phyloP scores from a whole-genome alignment of 257 asterid genomes.

The Jacaranda mimosifolia region DNA sequence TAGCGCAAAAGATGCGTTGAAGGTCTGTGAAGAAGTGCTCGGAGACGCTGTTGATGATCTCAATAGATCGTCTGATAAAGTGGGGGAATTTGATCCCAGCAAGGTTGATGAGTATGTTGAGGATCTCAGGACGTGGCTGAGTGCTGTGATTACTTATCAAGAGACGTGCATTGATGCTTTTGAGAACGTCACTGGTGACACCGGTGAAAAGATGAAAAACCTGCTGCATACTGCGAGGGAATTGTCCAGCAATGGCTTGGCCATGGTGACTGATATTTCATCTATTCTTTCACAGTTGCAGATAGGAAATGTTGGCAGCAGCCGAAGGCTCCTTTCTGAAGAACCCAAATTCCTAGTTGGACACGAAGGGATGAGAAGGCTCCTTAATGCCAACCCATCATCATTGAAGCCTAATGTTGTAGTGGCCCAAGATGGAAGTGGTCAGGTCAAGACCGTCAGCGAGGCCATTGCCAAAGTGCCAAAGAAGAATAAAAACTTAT shows the following conservation, averaged over 20 bases:
- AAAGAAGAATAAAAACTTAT: slow-evolving; percentile 29
- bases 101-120: slow-evolving; percentile 40
- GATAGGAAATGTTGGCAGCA: slow-evolving; percentile 23
- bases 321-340: slow-evolving; percentile 43
- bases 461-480: slow-evolving; percentile 58
- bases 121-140: slow-evolving; percentile 69
- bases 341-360: background rate
- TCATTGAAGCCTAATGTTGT: slow-evolving; percentile 39
- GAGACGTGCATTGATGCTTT: slow-evolving; percentile 81
- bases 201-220: slow-evolving; percentile 69
- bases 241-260: too few relatives aligned
- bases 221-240: slow-evolving; percentile 49
- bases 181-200: slow-evolving; percentile 56
- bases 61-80: slow-evolving; percentile 41
- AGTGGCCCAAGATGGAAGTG: slow-evolving; percentile 75
- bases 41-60: slow-evolving; percentile 64
- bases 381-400: too few relatives aligned
- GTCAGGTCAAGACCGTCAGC: slow-evolving; percentile 54
- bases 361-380: background rate
- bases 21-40: slow-evolving; percentile 57
- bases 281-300: slow-evolving; percentile 32
- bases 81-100: slow-evolving; percentile 38
- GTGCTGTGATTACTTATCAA: slow-evolving; percentile 65
- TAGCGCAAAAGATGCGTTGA: slow-evolving; percentile 56
- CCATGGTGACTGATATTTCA: slow-evolving; percentile 42